Base-by-base conservation (phyloP, 2,329 filamentous ascomycete species). In the Parasarocladium wereldwijsianum region DNA sequence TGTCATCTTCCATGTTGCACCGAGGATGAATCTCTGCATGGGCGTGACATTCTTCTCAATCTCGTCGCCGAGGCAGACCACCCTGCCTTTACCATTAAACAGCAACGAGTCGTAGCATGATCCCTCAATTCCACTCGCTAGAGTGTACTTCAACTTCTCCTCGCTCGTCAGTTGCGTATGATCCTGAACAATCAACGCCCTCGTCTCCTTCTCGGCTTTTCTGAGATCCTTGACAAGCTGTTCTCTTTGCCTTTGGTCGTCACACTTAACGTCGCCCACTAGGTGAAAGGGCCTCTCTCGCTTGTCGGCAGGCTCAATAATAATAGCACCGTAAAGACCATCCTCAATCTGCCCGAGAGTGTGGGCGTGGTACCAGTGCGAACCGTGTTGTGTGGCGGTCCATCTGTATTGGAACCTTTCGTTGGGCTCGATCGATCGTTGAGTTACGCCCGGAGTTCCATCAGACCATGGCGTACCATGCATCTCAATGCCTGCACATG, bases 281-380 rank as follows among this genome's bases (percentile, higher is more conserved):
- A 63, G 40, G 20, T 52, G 43, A 37, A 69, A 75, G 0, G 70
- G 70, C 25, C 50, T 57, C 2, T 40, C 40, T 3, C 40, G 34
- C 8, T 33, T 18, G 0, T 33, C 16, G 1, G 45, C 36, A 5
- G 60, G 54, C 23, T 55, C 53, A 12, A 76, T 65, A 8, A 64
- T 42, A 1, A 76, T 62, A 3, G 69, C 49, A 0, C 70, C 72
- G 29, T 63, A 69, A 8, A 72, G 48, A 0, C 73, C 73, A 38
- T 77, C 71, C 34, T 70, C 62, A 10, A 76, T 55, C 36, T 73
- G 69, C 2, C 59, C 58, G 2, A 53, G 49, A 15, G 57, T 55
- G 40, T 76, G 71, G 0, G 66, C 60, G 46, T 76, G 71, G 38
- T 76, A 76, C 55, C 65, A 74, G 46, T 68, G 71, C 24, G 60